A percentile compares a stretch with the other conserved stretches of the same genome.
Conservation (phyloP, 2,329 filamentous ascomycete species). For the Fusarium virguliforme region DNA sequence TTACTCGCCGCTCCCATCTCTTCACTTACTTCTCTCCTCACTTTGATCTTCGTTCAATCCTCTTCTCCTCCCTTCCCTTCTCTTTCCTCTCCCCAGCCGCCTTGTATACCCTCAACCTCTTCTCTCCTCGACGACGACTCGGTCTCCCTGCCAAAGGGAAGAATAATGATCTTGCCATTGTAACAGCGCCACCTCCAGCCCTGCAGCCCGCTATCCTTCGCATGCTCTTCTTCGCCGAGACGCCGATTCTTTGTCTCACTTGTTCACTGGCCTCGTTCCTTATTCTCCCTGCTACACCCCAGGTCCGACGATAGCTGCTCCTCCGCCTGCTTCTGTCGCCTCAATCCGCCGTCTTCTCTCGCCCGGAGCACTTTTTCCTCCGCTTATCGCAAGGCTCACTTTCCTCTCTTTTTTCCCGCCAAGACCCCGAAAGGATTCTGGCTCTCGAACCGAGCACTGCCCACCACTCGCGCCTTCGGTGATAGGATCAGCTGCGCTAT, state of each 20-base stretch:
- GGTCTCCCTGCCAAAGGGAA: conserved; percentile 45
- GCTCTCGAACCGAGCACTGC: conserved; percentile 38
- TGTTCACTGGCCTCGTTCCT: conserved; percentile 48
- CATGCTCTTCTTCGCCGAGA: conserved; percentile 50
- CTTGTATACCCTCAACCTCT: conserved; percentile 37
- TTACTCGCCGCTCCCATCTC: conserved; percentile 34
- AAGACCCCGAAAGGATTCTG: conserved; percentile 20
- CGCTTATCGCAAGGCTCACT: conserved; percentile 27
- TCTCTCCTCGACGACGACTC: conserved; percentile 39
- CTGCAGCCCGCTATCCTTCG: conserved; percentile 48
- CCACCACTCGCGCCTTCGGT: conserved; percentile 40
- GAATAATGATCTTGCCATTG: conserved; percentile 51
- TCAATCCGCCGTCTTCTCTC: conserved; percentile 27
- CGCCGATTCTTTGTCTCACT: conserved; percentile 55
- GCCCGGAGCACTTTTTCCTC: conserved; percentile 24
- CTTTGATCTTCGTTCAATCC: conserved; percentile 46
- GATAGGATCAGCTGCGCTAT: conserved; percentile 54
- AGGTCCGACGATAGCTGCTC: conserved; percentile 47
- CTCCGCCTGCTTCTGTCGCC: conserved; percentile 41
- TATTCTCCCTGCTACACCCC: conserved; percentile 49
- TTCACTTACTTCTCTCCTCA: conserved; percentile 42
- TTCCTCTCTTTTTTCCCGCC: conserved; percentile 29
- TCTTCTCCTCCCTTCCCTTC: conserved; percentile 35
- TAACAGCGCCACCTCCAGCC: conserved; percentile 49
- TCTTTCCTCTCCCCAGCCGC: conserved; percentile 34